Percentiles rank a stretch among this genome's conserved stretches.
Conservation (phyloP, 208 protist species). For the Naegleria fowleri region DNA sequence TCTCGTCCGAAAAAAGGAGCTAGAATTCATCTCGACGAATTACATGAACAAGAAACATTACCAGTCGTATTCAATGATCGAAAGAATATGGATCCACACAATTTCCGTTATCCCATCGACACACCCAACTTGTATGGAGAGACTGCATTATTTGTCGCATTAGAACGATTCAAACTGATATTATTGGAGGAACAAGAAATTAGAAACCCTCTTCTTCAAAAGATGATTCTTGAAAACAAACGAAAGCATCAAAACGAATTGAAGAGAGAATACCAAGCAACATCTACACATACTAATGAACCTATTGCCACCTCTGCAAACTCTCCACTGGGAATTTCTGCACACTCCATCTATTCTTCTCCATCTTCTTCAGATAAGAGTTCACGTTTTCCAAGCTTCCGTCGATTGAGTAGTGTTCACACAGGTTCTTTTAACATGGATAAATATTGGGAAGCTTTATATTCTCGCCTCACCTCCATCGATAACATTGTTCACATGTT, state of each 20-base stretch:
- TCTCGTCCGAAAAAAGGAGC: no score
- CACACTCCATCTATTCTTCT: neutral
- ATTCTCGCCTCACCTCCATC: neutral
- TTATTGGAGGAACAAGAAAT: neutral
- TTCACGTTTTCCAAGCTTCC: neutral
- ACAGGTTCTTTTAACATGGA: neutral
- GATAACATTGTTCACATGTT: neutral
- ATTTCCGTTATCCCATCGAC: neutral
- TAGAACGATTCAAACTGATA: neutral
- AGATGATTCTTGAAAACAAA: neutral
- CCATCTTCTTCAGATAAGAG: neutral
- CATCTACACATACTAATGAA: neutral
- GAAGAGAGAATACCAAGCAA: neutral
- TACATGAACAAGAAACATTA: neutral
- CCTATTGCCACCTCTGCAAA: neutral
- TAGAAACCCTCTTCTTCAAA: neutral
- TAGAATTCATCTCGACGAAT: neutral
- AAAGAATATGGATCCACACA: neutral
- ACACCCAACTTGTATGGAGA: neutral
- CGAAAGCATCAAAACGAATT: neutral
- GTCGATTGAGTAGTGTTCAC: neutral
- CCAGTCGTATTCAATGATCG: neutral
- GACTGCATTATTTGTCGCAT: neutral
- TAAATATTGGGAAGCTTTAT: neutral
- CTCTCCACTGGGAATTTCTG: neutral